A percentile compares a stretch with the other conserved stretches of the same genome.
phyloP scores from a whole-genome alignment of 768 basidiomycete species.

The Amylocystis lapponica region DNA sequence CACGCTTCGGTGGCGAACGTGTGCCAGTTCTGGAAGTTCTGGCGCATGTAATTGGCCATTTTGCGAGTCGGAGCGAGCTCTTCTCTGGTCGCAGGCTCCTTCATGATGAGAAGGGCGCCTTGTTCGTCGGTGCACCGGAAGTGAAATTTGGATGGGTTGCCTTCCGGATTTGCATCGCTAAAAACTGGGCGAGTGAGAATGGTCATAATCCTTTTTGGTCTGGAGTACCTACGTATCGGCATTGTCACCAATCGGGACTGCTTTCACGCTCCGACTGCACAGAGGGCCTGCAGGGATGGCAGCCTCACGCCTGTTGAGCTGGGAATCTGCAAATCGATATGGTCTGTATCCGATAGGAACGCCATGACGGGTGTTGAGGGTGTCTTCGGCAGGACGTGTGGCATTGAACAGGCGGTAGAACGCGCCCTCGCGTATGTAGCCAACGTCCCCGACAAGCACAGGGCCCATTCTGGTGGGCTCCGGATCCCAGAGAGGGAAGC shows the following conservation, averaged over 20 bases:
- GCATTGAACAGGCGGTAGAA: conserved; percentile 18
- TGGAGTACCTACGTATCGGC: not conserved
- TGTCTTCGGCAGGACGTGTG: conserved; percentile 3
- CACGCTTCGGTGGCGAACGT: conserved; percentile 5
- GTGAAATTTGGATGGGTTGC: not conserved
- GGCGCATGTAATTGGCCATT: conserved; percentile 8
- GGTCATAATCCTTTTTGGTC: no score
- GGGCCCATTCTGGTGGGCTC: conserved; percentile 6
- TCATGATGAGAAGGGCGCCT: conserved; percentile 8
- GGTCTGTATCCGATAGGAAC: conserved; percentile 1
- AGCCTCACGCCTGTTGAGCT: not conserved
- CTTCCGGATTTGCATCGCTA: not conserved
- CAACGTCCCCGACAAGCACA: conserved; percentile 14
- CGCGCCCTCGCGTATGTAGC: conserved; percentile 9
- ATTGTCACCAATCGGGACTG: not conserved
- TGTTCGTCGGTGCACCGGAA: conserved; percentile 7
- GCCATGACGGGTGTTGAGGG: not conserved
- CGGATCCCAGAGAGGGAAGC: conserved; percentile 14
- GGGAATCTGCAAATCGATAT: not conserved
- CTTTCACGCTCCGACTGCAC: not conserved
- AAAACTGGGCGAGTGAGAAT: not conserved
- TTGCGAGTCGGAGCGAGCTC: not conserved
- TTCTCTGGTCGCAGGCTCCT: not conserved
- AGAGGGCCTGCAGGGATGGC: not conserved
- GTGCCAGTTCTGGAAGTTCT: conserved; percentile 13